A percentile compares a stretch with the other conserved stretches of the same genome.
These are phyloP conservation scores for Amylocystis lapponica DNA, from an alignment of 768 basidiomycete genomes.

Conservation along the genomic window DNA sequence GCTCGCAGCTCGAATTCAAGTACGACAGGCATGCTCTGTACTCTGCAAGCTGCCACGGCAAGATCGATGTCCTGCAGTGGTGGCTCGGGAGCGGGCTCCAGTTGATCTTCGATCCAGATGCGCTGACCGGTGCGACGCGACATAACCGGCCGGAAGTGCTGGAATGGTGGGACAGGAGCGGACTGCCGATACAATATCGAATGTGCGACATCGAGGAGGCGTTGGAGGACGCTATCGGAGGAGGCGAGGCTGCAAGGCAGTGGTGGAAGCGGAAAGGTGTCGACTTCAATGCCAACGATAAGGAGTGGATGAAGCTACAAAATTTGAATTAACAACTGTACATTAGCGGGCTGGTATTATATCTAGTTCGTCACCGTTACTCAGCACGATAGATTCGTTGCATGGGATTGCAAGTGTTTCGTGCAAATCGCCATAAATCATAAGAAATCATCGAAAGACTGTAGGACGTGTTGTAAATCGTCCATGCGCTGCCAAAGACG, in stretches of 20 bases:
- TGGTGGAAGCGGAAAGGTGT: slow-evolving; percentile 85
- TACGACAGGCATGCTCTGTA: slow-evolving; percentile 75
- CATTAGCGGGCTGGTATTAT: too few species aligned
- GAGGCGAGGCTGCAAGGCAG: slow-evolving; percentile 64
- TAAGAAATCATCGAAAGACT: too few species aligned
- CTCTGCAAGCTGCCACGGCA: slow-evolving; percentile 75
- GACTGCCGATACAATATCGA: slow-evolving; percentile 76
- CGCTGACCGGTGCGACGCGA: slow-evolving; percentile 71
- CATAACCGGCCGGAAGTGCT: slow-evolving; percentile 78
- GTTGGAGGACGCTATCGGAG: slow-evolving; percentile 78
- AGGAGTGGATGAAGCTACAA: slow-evolving; percentile 85
- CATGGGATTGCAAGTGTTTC: too few species aligned
- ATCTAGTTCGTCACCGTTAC: too few species aligned
- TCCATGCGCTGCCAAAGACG: too few species aligned
- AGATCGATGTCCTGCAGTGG: slow-evolving; percentile 77
- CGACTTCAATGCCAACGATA: slow-evolving; percentile 78
- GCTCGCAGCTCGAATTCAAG: slow-evolving; percentile 69
- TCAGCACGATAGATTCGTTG: too few species aligned
- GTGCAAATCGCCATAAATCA: too few species aligned
- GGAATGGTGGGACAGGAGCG: slow-evolving; percentile 84
- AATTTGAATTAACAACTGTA: slow-evolving; percentile 59
- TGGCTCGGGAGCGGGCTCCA: slow-evolving; percentile 77
- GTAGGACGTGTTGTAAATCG: too few species aligned
- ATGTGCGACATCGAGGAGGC: slow-evolving; percentile 93
- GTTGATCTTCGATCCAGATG: slow-evolving; percentile 75